Evolutionary conservation across 2,329 filamentous ascomycete genomes (phyloP), one percentile per base, ranked within the genome.

Genomic region (Fusarium virguliforme): DNA sequence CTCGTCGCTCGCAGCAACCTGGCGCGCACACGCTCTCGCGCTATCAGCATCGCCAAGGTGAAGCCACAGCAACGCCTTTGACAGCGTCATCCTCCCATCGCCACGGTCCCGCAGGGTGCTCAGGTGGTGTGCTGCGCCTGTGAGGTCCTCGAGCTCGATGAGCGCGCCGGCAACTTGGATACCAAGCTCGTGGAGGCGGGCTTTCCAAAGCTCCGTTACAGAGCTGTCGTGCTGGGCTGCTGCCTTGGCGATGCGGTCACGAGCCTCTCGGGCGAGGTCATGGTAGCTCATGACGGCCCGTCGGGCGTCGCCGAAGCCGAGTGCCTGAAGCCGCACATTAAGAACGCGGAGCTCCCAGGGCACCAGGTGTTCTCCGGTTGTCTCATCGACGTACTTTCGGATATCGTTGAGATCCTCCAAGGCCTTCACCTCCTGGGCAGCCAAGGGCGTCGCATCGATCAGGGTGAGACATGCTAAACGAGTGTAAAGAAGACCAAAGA

Each of bases 251-350:
- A 93, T 83, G 62, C 87, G 86, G 3, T 84, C 83, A 18, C 94
- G 86, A 3, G 93, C 94, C 79, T 97, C 94, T 8, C 92, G 83
- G 0, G 91, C 94, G 3, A 98, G 86, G 69, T 97, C 94, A 78
- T 97, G 97, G 78, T 97, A 94, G 48, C 92, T 93, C 86, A 96
- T 95, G 63, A 99, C 91, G 4, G 93, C 92, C 67, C 95, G 88
- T 5, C 95, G 87, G 55, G 91, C 89, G 80, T 99, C 96, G 4
- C 91, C 91, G 70, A 96, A 97, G 1, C 94, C 94, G 50, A 97
- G 88, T 0, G 93, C 94, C 73, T 97, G 94, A 22, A 98, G 86
- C 2, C 95, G 88, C 8, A 98, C 92, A 7, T 92, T 91, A 15
- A 98, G 86, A 3, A 98, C 87, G 7, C 96, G 89, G 58, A 99